These are phyloP conservation scores for Trametes maxima DNA, from an alignment of 768 basidiomycete genomes.

Conservation along the genomic window DNA sequence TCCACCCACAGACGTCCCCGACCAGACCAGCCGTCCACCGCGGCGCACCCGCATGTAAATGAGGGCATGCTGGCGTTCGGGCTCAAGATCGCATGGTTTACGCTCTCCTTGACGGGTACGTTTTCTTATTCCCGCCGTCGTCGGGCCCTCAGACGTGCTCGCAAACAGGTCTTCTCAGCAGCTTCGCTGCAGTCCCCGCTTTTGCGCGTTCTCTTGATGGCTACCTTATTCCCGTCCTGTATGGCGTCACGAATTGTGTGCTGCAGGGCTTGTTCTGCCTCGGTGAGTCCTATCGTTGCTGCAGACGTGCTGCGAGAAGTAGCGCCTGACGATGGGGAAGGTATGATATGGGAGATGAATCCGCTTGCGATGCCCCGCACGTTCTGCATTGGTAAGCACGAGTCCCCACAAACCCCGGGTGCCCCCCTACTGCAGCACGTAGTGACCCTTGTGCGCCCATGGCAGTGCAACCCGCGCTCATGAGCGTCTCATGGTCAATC, in stretches of 20 bases:
- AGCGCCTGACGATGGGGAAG: conserved; percentile 35
- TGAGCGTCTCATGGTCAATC: conserved; percentile 26
- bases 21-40: conserved; percentile 8
- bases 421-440: no score
- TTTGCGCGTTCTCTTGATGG: conserved; percentile 48
- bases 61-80: conserved; percentile 54
- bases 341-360: conserved; percentile 66
- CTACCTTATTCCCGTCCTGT: conserved; percentile 52
- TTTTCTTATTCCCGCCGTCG: not conserved
- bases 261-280: conserved; percentile 61
- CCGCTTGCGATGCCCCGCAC: conserved; percentile 56
- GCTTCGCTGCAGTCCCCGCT: conserved; percentile 49
- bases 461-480: conserved; percentile 24
- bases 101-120: conserved; percentile 56
- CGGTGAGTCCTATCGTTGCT: conserved; percentile 40
- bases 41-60: conserved; percentile 13
- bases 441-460: not conserved
- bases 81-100: conserved; percentile 61
- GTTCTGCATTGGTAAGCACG: conserved; percentile 51
- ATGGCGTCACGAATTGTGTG: conserved; percentile 51
- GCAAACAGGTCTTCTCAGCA: conserved; percentile 49
- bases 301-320: not conserved
- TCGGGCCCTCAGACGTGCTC: not conserved
- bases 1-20: conserved; percentile 7
- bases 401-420: no score